Base-by-base conservation (phyloP, 331 rosid species). In the Erythrophleum ivorense region DNA sequence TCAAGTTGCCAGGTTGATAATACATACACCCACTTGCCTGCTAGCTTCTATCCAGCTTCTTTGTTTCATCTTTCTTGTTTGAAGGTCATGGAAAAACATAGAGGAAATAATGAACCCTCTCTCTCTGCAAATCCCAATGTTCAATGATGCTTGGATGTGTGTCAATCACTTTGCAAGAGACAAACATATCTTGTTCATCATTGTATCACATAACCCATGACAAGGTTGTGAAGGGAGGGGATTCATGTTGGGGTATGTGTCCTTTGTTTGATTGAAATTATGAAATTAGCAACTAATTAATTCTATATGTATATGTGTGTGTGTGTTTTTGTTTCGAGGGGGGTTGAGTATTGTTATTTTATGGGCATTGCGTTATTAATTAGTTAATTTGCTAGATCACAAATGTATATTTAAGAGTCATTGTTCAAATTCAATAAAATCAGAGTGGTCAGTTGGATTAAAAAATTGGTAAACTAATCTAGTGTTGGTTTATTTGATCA, bases 181-280 rank as follows among this genome's bases (percentile, higher is more conserved):
- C 84, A 89, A 78, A 82, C 85, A 80, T 76, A 77, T 82, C 66
- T 81, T 83, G 85, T 66, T 87, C 84, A 79, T 81, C 76, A 76
- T 72, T 81, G 78, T 69, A 78, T 62, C 76, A 54, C 77, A 80
- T 70, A 77, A 21, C 72, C 64, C 76, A 55, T 80, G 73, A 58
- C 80, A 84, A 38, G 55, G 45, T 49, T 65, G 68, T 59, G 76
- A 76, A 78, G 15, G 82, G 73, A 76, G 83, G 86, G 71, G 81
- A 80, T 86, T 71, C 87, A 77, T 87, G 90, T 86, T 85, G 90
- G 91, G n/a, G 19, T 64, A 29, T 38, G 54, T 80, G 78, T 80
- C 77, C 78, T 78, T 81, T 24, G 29, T 24, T 24, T 24, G 29
- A 36, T 36, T 36, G 40, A 36, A 36, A 36, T 36, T 24, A 9